Conservation (phyloP, 768 basidiomycete species). For the Mycena kentingensis region DNA sequence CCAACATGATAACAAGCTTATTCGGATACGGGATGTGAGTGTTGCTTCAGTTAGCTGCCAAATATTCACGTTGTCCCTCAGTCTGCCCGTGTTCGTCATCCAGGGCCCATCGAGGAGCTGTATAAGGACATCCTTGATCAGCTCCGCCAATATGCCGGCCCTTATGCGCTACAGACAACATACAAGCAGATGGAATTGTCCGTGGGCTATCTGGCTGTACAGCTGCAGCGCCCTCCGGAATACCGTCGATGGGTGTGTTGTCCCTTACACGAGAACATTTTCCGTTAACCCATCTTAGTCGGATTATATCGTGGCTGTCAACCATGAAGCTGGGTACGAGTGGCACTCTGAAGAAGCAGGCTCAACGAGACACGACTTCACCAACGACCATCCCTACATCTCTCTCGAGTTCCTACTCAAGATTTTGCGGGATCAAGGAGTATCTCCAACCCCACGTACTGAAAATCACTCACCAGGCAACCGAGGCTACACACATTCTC, state of each 20-base stretch:
- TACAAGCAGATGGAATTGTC: slow-evolving; percentile 35
- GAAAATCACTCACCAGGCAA: slow-evolving; percentile 25
- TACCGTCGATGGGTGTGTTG: slow-evolving; percentile 30
- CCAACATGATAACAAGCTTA: slow-evolving; percentile 24
- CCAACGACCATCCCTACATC: slow-evolving; percentile 33
- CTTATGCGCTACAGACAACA: slow-evolving; percentile 32
- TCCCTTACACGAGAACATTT: background rate
- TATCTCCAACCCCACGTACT: slow-evolving; percentile 28
- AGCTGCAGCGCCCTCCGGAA: slow-evolving; percentile 29
- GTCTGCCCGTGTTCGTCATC: slow-evolving; percentile 31
- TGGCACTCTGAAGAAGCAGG: slow-evolving; percentile 27
- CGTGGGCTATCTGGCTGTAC: slow-evolving; percentile 29
- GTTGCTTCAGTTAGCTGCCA: background rate
- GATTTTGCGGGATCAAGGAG: slow-evolving; percentile 22
- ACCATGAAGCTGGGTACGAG: slow-evolving; percentile 19
- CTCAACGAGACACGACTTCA: slow-evolving; percentile 28
- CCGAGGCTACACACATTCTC: slow-evolving; percentile 28
- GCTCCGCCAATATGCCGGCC: slow-evolving; percentile 29
- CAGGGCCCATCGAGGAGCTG: slow-evolving; percentile 27
- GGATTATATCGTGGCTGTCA: slow-evolving; percentile 22
- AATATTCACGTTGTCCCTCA: slow-evolving; percentile 8
- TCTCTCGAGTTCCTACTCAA: slow-evolving; percentile 31
- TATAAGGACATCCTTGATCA: slow-evolving; percentile 29
- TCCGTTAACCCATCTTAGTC: slow-evolving; percentile 12
- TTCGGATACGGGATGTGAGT: slow-evolving; percentile 25